Percentiles rank a stretch among this genome's conserved stretches.
phyloP scores from a whole-genome alignment of 805 yeast species.

The Ogataea siamensis region DNA sequence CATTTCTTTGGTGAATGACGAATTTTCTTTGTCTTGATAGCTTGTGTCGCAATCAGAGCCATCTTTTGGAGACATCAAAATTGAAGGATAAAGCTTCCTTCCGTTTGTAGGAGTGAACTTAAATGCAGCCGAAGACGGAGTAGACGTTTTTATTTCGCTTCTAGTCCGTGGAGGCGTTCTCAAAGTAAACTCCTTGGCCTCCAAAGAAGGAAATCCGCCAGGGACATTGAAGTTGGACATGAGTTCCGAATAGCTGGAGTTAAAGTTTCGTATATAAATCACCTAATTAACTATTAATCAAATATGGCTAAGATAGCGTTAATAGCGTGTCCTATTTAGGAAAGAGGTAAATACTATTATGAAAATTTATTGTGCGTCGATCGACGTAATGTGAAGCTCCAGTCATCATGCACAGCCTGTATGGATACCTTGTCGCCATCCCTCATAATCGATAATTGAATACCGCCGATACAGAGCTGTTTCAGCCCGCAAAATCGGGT shows the following conservation, averaged over 20 bases:
- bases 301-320: conserved; percentile 10
- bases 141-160: conserved; percentile 2
- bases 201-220: conserved; percentile 22
- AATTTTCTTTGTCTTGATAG: conserved; percentile 31
- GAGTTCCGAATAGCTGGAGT: not conserved
- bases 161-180: conserved; percentile 20
- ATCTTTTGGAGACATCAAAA: conserved; percentile 18
- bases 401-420: conserved; percentile 23
- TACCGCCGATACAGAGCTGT: conserved; percentile 29
- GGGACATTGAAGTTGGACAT: conserved; percentile 19
- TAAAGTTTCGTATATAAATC: not conserved
- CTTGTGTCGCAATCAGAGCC: conserved; percentile 25
- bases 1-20: conserved; percentile 30
- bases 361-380: conserved; percentile 10
- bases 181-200: conserved; percentile 8
- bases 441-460: conserved; percentile 14
- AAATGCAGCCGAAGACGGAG: conserved; percentile 30
- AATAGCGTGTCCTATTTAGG: conserved; percentile 11
- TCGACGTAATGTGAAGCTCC: conserved; percentile 15
- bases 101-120: conserved; percentile 33
- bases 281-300: conserved; percentile 3
- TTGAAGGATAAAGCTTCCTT: conserved; percentile 26
- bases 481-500: conserved; percentile 13
- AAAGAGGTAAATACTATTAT: conserved; percentile 17
- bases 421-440: not conserved